Evolutionary conservation across 192 early-diverging fungal species (phyloP).

Genomic region (Entophlyctis helioformis): DNA sequence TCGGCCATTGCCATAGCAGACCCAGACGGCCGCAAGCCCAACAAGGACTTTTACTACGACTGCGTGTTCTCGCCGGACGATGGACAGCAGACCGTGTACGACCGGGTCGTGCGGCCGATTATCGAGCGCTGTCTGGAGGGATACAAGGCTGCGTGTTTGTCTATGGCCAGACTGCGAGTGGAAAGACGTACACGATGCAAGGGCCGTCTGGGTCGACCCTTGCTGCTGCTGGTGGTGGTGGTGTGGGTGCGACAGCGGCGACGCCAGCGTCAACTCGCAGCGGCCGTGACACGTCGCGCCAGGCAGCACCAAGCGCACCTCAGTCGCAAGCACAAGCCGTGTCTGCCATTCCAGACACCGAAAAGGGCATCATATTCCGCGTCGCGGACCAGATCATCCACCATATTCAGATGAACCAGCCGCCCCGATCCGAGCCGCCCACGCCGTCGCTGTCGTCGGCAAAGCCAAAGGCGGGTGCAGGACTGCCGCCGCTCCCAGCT

Average conservation of each 20-base stretch:
- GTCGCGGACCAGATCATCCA: conserved; percentile 13
- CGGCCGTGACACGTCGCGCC: too few species aligned
- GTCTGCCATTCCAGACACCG: too few species aligned
- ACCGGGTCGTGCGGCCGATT: conserved; percentile 3
- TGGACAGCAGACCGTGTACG: conserved; percentile 6
- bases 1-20: too few species aligned
- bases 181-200: conserved; percentile 36
- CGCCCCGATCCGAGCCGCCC: too few species aligned
- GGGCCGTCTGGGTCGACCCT: conserved; percentile 12
- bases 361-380: conserved; percentile 13
- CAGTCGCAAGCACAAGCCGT: too few species aligned
- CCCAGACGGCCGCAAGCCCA: background rate
- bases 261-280: too few species aligned
- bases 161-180: conserved; percentile 33
- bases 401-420: conserved; percentile 11
- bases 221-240: too few species aligned
- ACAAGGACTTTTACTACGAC: conserved; percentile 14
- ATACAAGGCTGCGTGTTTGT: conserved; percentile 33
- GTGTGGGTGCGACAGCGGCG: too few species aligned
- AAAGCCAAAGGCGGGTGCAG: too few species aligned
- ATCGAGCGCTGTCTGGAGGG: conserved; percentile 25
- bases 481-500: too few species aligned
- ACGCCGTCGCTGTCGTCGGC: conserved; percentile 2
- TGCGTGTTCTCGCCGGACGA: conserved; percentile 10
- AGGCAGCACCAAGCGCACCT: too few species aligned